Conservation (phyloP, 495 filamentous ascomycete species). For the Penicillium verhagenii region DNA sequence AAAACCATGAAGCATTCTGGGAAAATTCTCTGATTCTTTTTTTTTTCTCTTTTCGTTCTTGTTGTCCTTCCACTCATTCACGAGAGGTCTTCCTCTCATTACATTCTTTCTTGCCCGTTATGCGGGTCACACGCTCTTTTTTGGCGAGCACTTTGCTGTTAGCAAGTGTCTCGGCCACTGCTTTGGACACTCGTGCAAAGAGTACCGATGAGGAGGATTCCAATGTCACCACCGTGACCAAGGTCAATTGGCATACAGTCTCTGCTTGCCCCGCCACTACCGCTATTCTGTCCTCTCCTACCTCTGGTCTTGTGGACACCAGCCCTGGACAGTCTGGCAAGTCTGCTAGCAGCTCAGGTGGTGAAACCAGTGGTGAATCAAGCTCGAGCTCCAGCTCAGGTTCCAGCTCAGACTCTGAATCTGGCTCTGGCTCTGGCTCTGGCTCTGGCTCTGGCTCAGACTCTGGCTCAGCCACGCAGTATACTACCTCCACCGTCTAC, state of each 20-base stretch:
- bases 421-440: not conserved
- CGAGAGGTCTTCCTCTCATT: not conserved
- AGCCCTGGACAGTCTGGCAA: not conserved
- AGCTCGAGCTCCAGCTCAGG: not conserved
- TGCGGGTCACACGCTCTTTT: not conserved
- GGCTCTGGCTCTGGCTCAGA: not conserved
- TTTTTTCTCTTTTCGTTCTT: too few relatives aligned
- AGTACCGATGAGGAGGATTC: too few relatives aligned
- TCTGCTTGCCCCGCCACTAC: not conserved
- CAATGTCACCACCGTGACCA: not conserved
- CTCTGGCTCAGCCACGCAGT: too few relatives aligned
- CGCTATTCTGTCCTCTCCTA: not conserved
- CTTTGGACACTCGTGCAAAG: not conserved
- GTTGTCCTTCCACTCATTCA: not conserved
- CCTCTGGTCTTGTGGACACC: not conserved
- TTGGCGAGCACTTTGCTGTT: not conserved
- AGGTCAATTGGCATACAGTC: not conserved
- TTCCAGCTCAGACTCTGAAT: not conserved
- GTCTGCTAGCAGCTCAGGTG: not conserved
- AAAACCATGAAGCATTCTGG: not conserved
- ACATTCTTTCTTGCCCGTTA: not conserved
- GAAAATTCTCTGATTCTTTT: not conserved
- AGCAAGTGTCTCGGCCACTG: not conserved
- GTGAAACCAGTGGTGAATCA: not conserved
- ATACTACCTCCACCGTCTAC: not conserved